A percentile compares a stretch with the other conserved stretches of the same genome.
phyloP scores from a whole-genome alignment of 331 rosid species.

The Prunus yedoensis region DNA sequence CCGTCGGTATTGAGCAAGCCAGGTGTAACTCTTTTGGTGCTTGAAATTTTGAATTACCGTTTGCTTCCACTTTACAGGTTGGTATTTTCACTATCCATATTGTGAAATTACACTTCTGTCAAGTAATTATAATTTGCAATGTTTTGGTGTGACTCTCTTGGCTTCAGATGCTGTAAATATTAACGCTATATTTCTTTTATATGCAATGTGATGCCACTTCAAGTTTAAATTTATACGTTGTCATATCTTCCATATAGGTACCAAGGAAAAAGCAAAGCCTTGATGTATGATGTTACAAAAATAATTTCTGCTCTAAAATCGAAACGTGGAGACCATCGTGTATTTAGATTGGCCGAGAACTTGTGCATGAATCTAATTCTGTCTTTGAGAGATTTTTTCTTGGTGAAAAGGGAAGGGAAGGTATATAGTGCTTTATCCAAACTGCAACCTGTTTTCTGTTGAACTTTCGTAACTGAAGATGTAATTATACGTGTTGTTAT shows the following conservation, averaged over 20 bases:
- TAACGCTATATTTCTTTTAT: not conserved
- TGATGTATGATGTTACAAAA: constrained; percentile 98
- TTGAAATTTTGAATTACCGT: constrained; percentile 95
- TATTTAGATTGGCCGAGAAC: constrained; percentile 95
- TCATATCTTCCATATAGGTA: constrained; percentile 56
- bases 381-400: constrained; percentile 90
- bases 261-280: constrained; percentile 89
- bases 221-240: constrained; percentile 19
- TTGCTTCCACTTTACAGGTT: constrained; percentile 97
- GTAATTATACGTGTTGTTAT: constrained; percentile 16
- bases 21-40: constrained; percentile 90
- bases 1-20: constrained; percentile 87
- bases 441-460: constrained; percentile 20
- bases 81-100: constrained; percentile 20
- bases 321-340: constrained; percentile 94
- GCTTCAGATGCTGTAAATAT: constrained; percentile 1
- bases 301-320: constrained; percentile 79
- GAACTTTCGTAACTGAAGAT: not conserved
- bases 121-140: not conserved
- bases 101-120: not conserved
- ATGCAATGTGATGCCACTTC: constrained; percentile 13
- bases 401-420: constrained; percentile 96
- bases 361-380: constrained; percentile 93
- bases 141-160: constrained; percentile 2
- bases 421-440: constrained; percentile 45